Evolutionary conservation across 1,139 yeast species (phyloP).

Genomic region (Yamadazyma atlantica): DNA sequence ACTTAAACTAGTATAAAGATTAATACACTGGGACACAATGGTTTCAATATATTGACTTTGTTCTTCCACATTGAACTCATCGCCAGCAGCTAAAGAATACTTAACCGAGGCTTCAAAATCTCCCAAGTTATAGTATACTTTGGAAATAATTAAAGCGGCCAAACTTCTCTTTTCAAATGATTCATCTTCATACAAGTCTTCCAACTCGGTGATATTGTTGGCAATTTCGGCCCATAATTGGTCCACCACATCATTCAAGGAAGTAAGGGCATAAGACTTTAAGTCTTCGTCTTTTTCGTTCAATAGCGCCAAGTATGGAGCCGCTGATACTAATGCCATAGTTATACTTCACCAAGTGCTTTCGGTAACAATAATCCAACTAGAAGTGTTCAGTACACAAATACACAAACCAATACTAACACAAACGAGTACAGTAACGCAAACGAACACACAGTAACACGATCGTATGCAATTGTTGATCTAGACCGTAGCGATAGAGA

Average conservation of each 20-base stretch:
- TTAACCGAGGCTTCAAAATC: conserved; percentile 90
- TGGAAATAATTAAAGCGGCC: conserved; percentile 92
- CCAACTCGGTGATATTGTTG: conserved; percentile 81
- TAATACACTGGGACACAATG: conserved; percentile 89
- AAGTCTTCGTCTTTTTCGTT: conserved; percentile 77
- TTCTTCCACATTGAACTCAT: conserved; percentile 70
- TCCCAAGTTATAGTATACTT: conserved; percentile 92
- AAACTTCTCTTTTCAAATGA: conserved; percentile 71
- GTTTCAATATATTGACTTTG: conserved; percentile 90
- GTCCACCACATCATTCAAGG: conserved; percentile 81
- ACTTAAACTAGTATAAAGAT: conserved; percentile 69
- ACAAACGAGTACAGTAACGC: no score
- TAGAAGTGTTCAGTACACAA: no score
- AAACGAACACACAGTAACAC: no score
- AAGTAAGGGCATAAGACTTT: conserved; percentile 80
- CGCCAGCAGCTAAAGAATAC: conserved; percentile 84
- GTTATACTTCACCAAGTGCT: conserved; percentile 6
- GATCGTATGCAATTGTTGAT: no score
- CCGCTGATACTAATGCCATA: conserved; percentile 75
- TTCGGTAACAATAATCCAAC: no score
- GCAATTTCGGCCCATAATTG: conserved; percentile 98
- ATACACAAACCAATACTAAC: no score
- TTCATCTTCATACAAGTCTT: conserved; percentile 86
- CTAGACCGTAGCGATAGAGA: neutral
- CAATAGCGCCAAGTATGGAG: conserved; percentile 86